Base-by-base conservation (phyloP, 495 filamentous ascomycete genomes). In the Acidomyces sp. region DNA sequence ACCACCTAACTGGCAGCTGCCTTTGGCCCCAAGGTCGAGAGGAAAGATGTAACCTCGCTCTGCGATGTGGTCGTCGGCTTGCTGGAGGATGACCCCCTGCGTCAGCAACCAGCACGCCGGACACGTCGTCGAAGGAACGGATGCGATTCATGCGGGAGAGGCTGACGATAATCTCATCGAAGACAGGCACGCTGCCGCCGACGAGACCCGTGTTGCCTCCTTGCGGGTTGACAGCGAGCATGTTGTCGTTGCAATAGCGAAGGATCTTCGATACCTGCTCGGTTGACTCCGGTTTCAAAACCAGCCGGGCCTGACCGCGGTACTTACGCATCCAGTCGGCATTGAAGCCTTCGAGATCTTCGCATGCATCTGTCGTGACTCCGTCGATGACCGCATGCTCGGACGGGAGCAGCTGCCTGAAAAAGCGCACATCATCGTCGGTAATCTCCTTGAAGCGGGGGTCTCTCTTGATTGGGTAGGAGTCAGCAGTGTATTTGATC, bases 241-340 rank as follows among this genome's bases (percentile, higher is more conserved):
- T 73, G 46, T 85, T 76, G 41, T 87, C 75, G 61, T 95, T 94
- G 66, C 90, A 96, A 70, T 95, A 92, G 58, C 77, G 76, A 49
- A 97, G 58, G 28, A 95, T 77, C 61, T 82, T 67, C 69, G 82
- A 86, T 55, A 94, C 77, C 61, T 97, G 80, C 44, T 84, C 74
- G 2, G 84, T 85, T 9, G 70, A 74, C 24, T 67, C 66, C 6
- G 90, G 90, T 62, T 88, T 93, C 33, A 97, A 64, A 6, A 95
- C 85, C 6, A 97, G 66, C 41, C 75, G 72, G 37, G 82, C 76
- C 56, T 93, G 87, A 26, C 90, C 90, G 26, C 85, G 78, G 66
- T 95, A 97, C 61, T 97, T 97, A 58, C 82, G 76, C 92, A 96
- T 96, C 90, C 90, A 97, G 65, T 97, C 90, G 50, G 72, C 75